These are phyloP conservation scores for Phytophthora tubulina DNA, from an alignment of 352 stramenopile species.

Conservation along the genomic window DNA sequence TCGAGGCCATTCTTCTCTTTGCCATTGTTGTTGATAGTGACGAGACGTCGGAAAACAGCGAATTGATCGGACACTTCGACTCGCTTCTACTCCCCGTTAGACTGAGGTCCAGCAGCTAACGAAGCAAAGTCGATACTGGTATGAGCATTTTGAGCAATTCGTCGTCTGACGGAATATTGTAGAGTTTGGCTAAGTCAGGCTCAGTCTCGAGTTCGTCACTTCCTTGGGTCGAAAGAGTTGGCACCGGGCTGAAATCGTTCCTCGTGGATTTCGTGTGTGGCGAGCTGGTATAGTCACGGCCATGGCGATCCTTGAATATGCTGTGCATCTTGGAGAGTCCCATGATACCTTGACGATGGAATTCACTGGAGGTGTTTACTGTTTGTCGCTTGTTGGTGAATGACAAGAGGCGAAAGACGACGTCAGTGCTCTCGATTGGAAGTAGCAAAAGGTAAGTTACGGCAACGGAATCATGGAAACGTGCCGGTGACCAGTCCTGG, in stretches of 20 bases:
- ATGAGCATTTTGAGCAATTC: slow-evolving; percentile 29
- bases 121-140: slow-evolving; percentile 17
- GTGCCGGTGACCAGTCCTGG: not conserved
- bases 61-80: slow-evolving; percentile 24
- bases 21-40: slow-evolving; percentile 7
- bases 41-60: slow-evolving; percentile 17
- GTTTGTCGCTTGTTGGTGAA: slow-evolving; percentile 3
- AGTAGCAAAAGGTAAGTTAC: not conserved
- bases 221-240: slow-evolving; percentile 8
- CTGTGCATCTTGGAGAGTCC: slow-evolving; percentile 13
- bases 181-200: not conserved
- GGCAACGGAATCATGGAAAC: not conserved
- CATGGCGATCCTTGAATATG: slow-evolving; percentile 12
- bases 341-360: not conserved
- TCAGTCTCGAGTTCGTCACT: not conserved
- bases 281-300: not conserved
- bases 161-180: slow-evolving; percentile 13
- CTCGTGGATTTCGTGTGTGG: not conserved
- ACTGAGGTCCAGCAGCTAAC: slow-evolving; percentile 12
- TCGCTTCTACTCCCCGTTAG: slow-evolving; percentile 12
- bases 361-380: not conserved
- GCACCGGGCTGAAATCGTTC: not conserved
- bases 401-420: not conserved
- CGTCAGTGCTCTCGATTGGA: not conserved
- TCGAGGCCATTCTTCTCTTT: slow-evolving; percentile 3